Percentiles rank a stretch among this genome's conserved stretches.
Conservation (phyloP, 805 yeast genomes). For the Candida coleopterorum region DNA sequence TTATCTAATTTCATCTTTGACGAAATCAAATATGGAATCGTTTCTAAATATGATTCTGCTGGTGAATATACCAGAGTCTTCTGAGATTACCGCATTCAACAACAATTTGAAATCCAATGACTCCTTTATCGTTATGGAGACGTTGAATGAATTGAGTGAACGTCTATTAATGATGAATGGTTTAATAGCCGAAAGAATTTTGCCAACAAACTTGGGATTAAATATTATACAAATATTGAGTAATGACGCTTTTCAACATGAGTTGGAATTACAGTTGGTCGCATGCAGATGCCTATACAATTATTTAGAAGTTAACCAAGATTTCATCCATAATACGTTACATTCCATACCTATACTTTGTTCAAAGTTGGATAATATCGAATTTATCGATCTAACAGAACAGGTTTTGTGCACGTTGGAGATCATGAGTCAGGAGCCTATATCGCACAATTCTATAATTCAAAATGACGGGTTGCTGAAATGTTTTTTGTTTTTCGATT, state of each 20-base stretch:
- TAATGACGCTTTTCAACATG: constrained; percentile 54
- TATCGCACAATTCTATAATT: constrained; percentile 46
- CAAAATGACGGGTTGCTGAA: constrained; percentile 58
- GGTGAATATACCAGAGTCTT: constrained; percentile 6
- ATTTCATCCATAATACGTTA: constrained; percentile 58
- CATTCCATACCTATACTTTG: constrained; percentile 66
- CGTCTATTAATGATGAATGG: constrained; percentile 65
- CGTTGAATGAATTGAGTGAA: constrained; percentile 61
- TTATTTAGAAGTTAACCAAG: constrained; percentile 68
- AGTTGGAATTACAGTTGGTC: constrained; percentile 75
- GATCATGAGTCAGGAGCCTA: constrained; percentile 53
- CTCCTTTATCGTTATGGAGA: constrained; percentile 57
- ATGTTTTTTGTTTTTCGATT: constrained; percentile 73
- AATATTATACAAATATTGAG: constrained; percentile 54
- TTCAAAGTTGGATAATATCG: constrained; percentile 63
- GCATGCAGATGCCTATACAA: constrained; percentile 83
- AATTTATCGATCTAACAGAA: constrained; percentile 87
- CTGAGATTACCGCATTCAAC: constrained; percentile 31
- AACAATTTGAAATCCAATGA: constrained; percentile 45
- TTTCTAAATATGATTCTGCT: constrained; percentile 23
- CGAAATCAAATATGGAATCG: constrained; percentile 30
- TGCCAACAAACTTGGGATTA: constrained; percentile 58
- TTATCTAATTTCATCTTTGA: too few relatives aligned
- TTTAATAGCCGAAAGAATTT: constrained; percentile 52
- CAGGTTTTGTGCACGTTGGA: constrained; percentile 78